Percentiles rank a stretch among this genome's conserved stretches.
These are phyloP conservation scores for Beauveria australis DNA, from an alignment of 2,329 filamentous ascomycete species.

Conservation along the genomic window DNA sequence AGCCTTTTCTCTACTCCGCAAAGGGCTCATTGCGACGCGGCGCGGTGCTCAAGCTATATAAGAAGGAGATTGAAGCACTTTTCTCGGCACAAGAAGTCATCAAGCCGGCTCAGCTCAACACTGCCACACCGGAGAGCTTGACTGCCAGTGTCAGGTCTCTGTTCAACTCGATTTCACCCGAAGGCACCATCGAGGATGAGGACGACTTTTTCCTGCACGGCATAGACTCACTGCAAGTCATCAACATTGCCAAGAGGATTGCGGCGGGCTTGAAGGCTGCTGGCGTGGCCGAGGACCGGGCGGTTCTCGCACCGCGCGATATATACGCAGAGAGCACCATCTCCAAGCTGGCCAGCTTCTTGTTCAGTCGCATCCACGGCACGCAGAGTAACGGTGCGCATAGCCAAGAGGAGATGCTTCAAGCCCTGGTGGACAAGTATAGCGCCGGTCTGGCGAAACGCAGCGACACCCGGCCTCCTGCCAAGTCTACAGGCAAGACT, in stretches of 20 bases:
- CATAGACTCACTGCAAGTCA: slow-evolving; percentile 32
- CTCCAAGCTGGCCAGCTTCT: slow-evolving; percentile 17
- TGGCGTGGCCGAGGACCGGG: slow-evolving; percentile 12
- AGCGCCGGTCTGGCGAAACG: background rate
- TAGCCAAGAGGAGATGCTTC: slow-evolving; percentile 12
- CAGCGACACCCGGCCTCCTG: background rate
- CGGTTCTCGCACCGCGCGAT: slow-evolving; percentile 15
- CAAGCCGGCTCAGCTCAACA: slow-evolving; percentile 14
- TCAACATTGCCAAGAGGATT: slow-evolving; percentile 17
- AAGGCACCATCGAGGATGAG: slow-evolving; percentile 16
- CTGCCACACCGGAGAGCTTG: slow-evolving; percentile 17
- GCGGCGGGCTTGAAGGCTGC: slow-evolving; percentile 14
- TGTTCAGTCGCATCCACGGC: slow-evolving; percentile 11
- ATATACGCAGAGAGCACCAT: slow-evolving; percentile 25
- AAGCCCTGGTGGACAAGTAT: slow-evolving; percentile 19
- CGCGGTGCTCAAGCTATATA: slow-evolving; percentile 31
- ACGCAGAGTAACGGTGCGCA: background rate
- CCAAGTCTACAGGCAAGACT: slow-evolving; percentile 32
- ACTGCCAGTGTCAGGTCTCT: slow-evolving; percentile 18
- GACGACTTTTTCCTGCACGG: slow-evolving; percentile 31
- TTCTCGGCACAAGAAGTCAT: slow-evolving; percentile 24
- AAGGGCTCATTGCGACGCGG: slow-evolving; percentile 40
- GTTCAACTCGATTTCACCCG: slow-evolving; percentile 14
- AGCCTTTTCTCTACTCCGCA: slow-evolving; percentile 34
- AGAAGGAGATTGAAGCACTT: slow-evolving; percentile 33